Conservation (phyloP, 352 stramenopile species). For the Phytophthora multivora region DNA sequence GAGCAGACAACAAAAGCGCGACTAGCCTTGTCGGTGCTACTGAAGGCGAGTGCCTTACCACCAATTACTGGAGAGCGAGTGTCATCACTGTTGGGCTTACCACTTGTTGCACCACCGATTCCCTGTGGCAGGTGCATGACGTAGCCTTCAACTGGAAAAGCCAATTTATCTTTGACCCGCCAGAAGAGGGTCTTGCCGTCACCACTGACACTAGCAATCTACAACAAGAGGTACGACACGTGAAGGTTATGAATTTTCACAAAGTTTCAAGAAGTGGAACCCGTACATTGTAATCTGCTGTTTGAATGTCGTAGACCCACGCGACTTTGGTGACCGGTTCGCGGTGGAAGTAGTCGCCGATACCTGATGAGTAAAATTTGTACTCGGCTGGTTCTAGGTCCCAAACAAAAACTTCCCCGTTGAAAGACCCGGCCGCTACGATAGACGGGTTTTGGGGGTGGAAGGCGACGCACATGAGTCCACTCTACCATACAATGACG, state of each 20-base stretch:
- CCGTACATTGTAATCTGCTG: constrained; percentile 74
- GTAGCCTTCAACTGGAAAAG: constrained; percentile 86
- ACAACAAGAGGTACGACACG: neutral
- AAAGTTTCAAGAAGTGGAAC: neutral
- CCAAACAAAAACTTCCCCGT: constrained; percentile 86
- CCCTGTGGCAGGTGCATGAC: constrained; percentile 59
- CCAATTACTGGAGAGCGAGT: constrained; percentile 44
- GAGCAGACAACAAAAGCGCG: constrained; percentile 77
- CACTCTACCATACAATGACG: constrained; percentile 46
- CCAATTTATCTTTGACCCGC: constrained; percentile 86
- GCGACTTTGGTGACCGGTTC: constrained; percentile 85
- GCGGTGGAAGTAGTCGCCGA: constrained; percentile 90
- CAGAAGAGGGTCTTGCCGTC: constrained; percentile 90
- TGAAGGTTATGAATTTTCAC: neutral
- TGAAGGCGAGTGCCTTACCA: constrained; percentile 71
- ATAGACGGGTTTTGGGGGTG: constrained; percentile 85
- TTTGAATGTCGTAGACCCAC: constrained; percentile 80
- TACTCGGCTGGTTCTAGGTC: constrained; percentile 74
- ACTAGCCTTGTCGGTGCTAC: constrained; percentile 68
- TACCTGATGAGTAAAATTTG: constrained; percentile 70
- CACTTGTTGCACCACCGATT: neutral
- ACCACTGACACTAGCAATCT: constrained; percentile 78
- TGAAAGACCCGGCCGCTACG: constrained; percentile 86
- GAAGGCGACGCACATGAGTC: constrained; percentile 87
- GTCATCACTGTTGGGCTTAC: constrained; percentile 14